A percentile compares a stretch with the other conserved stretches of the same genome.
These are phyloP conservation scores for Salvia rosmarinus DNA, from an alignment of 257 asterid genomes.

Conservation along the genomic window DNA sequence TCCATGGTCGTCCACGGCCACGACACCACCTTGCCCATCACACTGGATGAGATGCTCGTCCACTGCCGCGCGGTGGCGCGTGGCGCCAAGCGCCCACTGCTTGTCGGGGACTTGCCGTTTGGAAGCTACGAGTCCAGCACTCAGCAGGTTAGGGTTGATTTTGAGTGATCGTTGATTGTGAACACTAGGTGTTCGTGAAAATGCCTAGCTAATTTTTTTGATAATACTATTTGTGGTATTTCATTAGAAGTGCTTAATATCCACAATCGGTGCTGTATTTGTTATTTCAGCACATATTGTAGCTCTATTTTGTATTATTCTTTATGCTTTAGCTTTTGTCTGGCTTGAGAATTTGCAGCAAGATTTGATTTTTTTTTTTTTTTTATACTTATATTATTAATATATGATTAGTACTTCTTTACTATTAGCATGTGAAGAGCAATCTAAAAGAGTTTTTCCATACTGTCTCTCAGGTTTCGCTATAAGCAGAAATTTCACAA, in stretches of 20 bases:
- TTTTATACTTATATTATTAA: too few relatives aligned
- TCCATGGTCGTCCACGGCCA: slow-evolving; percentile 97
- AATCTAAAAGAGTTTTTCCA: background rate
- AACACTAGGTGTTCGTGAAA: background rate
- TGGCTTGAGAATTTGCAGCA: background rate
- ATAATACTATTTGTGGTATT: background rate
- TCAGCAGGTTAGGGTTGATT: slow-evolving; percentile 54
- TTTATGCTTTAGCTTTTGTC: slow-evolving; percentile 1
- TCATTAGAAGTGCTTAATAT: background rate
- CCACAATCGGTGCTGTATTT: background rate
- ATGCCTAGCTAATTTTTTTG: background rate
- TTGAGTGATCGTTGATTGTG: background rate
- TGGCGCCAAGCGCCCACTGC: slow-evolving; percentile 85
- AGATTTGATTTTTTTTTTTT: slow-evolving; percentile 3
- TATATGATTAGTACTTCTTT: background rate
- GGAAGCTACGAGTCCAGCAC: slow-evolving; percentile 85
- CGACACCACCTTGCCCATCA: slow-evolving; percentile 91
- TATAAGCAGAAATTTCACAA: background rate
- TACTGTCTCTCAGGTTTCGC: background rate
- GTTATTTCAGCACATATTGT: background rate
- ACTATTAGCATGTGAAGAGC: background rate
- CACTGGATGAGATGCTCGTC: slow-evolving; percentile 89
- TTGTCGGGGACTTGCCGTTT: slow-evolving; percentile 87
- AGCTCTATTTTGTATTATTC: background rate
- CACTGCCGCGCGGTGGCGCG: slow-evolving; percentile 93